Conservation (phyloP, 2,329 filamentous ascomycete species). For the Ambrosiella xylebori region DNA sequence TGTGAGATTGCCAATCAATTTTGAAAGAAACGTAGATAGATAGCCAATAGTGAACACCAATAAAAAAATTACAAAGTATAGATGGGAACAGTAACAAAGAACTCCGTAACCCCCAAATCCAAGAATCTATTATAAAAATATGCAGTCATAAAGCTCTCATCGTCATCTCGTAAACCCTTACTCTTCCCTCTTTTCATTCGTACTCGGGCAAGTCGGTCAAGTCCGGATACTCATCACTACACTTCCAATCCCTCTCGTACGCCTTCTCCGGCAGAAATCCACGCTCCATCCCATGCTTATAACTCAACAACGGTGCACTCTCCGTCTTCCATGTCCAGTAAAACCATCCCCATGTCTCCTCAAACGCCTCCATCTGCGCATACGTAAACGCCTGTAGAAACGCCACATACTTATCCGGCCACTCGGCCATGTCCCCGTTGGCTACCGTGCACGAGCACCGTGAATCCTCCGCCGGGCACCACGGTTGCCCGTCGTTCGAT, state of each 20-base stretch:
- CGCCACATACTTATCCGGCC: conserved; percentile 38
- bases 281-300: conserved; percentile 39
- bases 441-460: conserved; percentile 41
- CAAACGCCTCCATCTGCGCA: conserved; percentile 60
- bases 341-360: conserved; percentile 61
- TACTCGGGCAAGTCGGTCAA: conserved; percentile 19
- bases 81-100: neutral
- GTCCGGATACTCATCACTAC: conserved; percentile 19
- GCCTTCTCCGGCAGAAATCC: conserved; percentile 45
- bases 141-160: neutral
- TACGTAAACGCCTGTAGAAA: conserved; percentile 55
- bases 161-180: neutral
- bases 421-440: conserved; percentile 26
- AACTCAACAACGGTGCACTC: conserved; percentile 57
- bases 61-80: neutral
- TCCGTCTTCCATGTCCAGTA: conserved; percentile 74
- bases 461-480: conserved; percentile 36
- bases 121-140: neutral
- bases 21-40: neutral
- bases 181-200: neutral
- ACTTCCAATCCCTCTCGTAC: conserved; percentile 35
- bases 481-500: conserved; percentile 33
- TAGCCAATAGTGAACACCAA: neutral
- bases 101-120: neutral
- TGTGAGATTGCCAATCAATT: neutral